These are phyloP conservation scores for Fusarium sambucinum DNA, from an alignment of 2,329 filamentous ascomycete genomes.

Conservation along the genomic window DNA sequence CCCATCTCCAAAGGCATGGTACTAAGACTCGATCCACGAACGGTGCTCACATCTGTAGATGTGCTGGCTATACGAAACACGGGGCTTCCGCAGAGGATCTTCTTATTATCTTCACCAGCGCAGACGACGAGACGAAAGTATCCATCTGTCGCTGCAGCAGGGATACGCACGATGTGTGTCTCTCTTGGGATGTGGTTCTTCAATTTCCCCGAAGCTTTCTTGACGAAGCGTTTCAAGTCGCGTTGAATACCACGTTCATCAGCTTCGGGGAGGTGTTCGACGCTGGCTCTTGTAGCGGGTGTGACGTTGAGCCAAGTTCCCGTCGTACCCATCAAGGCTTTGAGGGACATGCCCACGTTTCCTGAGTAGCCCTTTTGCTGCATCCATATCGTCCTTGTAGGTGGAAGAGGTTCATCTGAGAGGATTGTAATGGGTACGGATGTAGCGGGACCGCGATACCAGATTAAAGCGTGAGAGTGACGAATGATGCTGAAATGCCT, in stretches of 20 bases:
- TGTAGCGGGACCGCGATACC: conserved; percentile 74
- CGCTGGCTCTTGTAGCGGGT: conserved; percentile 61
- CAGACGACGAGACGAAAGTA: conserved; percentile 78
- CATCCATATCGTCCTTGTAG: conserved; percentile 72
- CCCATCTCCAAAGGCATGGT: conserved; percentile 76
- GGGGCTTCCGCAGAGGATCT: conserved; percentile 73
- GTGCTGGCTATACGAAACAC: conserved; percentile 77
- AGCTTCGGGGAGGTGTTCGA: conserved; percentile 62
- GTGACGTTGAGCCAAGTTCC: conserved; percentile 77
- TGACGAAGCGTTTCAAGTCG: conserved; percentile 73
- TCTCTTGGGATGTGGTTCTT: conserved; percentile 67
- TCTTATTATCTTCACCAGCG: conserved; percentile 58
- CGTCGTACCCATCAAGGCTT: conserved; percentile 70
- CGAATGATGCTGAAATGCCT: conserved; percentile 75
- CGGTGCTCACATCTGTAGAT: conserved; percentile 68
- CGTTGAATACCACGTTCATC: conserved; percentile 77
- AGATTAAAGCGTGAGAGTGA: conserved; percentile 72
- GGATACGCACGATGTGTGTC: conserved; percentile 74
- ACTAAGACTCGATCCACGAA: conserved; percentile 73
- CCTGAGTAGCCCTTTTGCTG: conserved; percentile 77
- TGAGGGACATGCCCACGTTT: conserved; percentile 75
- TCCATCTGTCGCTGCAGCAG: conserved; percentile 71
- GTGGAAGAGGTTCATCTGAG: conserved; percentile 67
- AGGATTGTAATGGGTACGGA: conserved; percentile 74
- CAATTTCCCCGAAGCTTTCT: conserved; percentile 62